phyloP scores from a whole-genome alignment of 768 basidiomycete species.

The Lentinus brumalis region DNA sequence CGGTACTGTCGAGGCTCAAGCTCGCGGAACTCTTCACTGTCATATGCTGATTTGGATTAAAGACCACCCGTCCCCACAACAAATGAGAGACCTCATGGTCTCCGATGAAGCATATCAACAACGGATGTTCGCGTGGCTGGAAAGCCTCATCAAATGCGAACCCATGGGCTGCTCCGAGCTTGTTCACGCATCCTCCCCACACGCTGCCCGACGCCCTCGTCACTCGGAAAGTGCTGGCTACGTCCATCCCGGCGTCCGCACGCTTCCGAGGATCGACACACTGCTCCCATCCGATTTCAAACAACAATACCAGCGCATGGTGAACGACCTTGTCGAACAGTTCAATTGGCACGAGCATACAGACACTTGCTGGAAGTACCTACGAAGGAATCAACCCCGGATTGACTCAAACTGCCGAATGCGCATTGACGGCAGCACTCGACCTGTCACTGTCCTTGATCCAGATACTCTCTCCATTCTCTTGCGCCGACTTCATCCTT shows the following conservation, averaged over 20 bases:
- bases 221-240: not conserved
- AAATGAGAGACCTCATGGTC: slow-evolving; percentile 14
- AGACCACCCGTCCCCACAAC: slow-evolving; percentile 27
- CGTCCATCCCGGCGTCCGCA: not conserved
- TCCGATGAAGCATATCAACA: not conserved
- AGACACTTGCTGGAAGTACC: slow-evolving; percentile 23
- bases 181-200: no score
- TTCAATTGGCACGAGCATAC: slow-evolving; percentile 11
- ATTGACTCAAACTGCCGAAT: slow-evolving; percentile 6
- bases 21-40: slow-evolving; percentile 33
- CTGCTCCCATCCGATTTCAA: not conserved
- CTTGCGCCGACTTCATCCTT: slow-evolving; percentile 13
- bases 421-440: slow-evolving; percentile 14
- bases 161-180: not conserved
- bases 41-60: slow-evolving; percentile 36
- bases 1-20: slow-evolving; percentile 32
- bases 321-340: not conserved
- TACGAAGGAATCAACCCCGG: slow-evolving; percentile 1
- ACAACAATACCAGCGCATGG: not conserved
- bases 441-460: slow-evolving; percentile 6
- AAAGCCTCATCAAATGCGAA: not conserved
- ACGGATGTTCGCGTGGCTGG: not conserved
- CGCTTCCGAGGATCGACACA: no score
- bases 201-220: not conserved
- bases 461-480: slow-evolving; percentile 1